Percentiles rank a stretch among this genome's conserved stretches.
These are phyloP conservation scores for Saccharomyces uvarum DNA, from an alignment of 1,139 yeast genomes.

Conservation along the genomic window DNA sequence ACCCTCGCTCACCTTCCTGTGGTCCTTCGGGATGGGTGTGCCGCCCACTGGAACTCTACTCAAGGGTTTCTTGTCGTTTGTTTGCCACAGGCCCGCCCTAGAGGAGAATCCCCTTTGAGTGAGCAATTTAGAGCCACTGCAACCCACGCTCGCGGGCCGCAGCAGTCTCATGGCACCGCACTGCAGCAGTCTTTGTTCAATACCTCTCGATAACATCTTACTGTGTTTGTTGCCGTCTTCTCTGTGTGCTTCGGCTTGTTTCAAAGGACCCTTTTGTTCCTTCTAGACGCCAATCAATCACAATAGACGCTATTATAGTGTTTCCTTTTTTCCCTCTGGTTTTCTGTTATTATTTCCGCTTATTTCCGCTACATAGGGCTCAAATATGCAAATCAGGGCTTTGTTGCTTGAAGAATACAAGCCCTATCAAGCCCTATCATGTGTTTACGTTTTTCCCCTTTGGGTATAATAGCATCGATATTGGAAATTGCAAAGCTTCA, in stretches of 20 bases:
- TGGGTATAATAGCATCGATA: conserved; percentile 2
- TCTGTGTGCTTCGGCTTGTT: too few relatives aligned
- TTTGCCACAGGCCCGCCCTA: neutral
- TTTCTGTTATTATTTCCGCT: neutral
- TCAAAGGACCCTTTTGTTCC: neutral
- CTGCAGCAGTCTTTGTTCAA: neutral
- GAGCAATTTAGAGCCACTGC: neutral
- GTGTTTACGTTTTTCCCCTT: conserved; percentile 5
- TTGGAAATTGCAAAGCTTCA: neutral
- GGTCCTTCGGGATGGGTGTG: conserved; percentile 24
- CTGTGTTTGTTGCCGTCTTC: neutral
- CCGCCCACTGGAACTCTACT: conserved; percentile 51
- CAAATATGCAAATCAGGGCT: neutral
- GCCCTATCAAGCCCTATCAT: neutral
- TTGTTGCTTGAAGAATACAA: too few relatives aligned
- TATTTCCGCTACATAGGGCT: conserved; percentile 1
- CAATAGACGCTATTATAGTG: neutral
- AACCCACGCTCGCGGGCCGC: neutral
- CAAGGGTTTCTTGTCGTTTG: conserved; percentile 33
- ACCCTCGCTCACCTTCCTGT: conserved; percentile 32
- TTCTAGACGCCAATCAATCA: neutral
- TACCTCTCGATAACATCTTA: neutral
- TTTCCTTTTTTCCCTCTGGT: conserved; percentile 4
- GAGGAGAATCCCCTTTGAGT: neutral
- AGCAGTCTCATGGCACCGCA: neutral